phyloP scores from a whole-genome alignment of 495 filamentous ascomycete species.

The Hypomontagnella submonticulosa region DNA sequence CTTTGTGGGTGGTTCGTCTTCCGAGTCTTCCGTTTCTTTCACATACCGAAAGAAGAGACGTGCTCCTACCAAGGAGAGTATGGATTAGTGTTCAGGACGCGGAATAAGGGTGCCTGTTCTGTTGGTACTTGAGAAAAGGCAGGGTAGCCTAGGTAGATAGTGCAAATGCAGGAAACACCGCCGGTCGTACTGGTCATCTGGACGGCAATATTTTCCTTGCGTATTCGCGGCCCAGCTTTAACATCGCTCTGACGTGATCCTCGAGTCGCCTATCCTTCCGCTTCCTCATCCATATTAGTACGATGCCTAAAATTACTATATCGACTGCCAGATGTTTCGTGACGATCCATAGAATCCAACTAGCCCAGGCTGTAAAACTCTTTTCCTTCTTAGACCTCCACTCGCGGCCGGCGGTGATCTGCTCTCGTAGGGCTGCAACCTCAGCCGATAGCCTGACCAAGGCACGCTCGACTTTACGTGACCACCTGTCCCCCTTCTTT shows the following conservation, averaged over 20 bases:
- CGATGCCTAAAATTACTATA: conserved; percentile 70
- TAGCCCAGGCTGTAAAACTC: conserved; percentile 73
- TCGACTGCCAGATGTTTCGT: conserved; percentile 81
- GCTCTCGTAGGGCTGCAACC: conserved; percentile 91
- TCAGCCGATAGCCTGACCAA: conserved; percentile 92
- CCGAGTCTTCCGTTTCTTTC: too few relatives aligned
- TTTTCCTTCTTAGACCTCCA: conserved; percentile 64
- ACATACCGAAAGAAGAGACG: too few relatives aligned
- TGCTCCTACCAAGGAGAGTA: too few relatives aligned
- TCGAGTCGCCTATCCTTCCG: conserved; percentile 82
- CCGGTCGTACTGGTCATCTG: conserved; percentile 54
- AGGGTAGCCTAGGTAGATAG: conserved; percentile 14
- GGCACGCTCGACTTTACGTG: conserved; percentile 83
- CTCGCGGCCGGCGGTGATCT: conserved; percentile 76
- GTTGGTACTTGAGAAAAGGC: conserved; percentile 10
- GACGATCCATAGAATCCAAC: conserved; percentile 75
- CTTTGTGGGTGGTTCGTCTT: too few relatives aligned
- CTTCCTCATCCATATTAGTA: conserved; percentile 82
- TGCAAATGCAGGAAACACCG: conserved; percentile 9
- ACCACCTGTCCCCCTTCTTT: conserved; percentile 71
- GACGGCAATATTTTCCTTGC: conserved; percentile 64
- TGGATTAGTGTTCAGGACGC: not conserved
- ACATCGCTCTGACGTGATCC: conserved; percentile 73
- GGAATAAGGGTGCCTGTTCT: not conserved
- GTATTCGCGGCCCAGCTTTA: conserved; percentile 70